Conservation (phyloP, 202 grass and related monocot genomes). For the Setaria italica region DNA sequence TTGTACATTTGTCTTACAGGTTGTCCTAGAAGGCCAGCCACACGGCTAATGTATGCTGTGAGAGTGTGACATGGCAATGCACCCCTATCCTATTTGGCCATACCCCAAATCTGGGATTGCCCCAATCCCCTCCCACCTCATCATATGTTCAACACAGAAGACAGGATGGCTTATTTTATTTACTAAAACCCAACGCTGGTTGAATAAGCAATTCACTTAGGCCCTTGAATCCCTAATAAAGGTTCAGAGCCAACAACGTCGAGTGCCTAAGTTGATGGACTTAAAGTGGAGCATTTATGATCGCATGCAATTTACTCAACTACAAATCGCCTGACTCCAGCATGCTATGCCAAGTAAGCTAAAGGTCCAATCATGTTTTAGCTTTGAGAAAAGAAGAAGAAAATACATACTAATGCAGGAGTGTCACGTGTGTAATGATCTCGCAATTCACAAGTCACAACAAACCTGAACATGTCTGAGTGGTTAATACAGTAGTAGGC, state of each 20-base stretch:
- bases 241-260: not conserved
- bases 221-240: not conserved
- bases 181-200: not conserved
- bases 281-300: not conserved
- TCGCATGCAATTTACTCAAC: not conserved
- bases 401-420: not conserved
- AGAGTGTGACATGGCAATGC: not conserved
- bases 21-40: not conserved
- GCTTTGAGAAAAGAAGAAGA: not conserved
- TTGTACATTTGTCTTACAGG: not conserved
- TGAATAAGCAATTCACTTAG: not conserved
- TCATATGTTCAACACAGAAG: not conserved
- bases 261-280: not conserved
- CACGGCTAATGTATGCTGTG: not conserved
- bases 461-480: slow-evolving; percentile 81
- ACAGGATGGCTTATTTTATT: not conserved
- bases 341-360: slow-evolving; percentile 30
- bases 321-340: slow-evolving; percentile 19
- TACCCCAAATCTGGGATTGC: not conserved
- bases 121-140: not conserved
- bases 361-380: not conserved
- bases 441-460: slow-evolving; percentile 4
- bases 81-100: slow-evolving; percentile 13
- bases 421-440: slow-evolving; percentile 15
- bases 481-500: slow-evolving; percentile 89